Percentiles rank a stretch among this genome's conserved stretches.
phyloP scores from a whole-genome alignment of 2,329 filamentous ascomycete genomes.

The Pleurostoma richardsiae region DNA sequence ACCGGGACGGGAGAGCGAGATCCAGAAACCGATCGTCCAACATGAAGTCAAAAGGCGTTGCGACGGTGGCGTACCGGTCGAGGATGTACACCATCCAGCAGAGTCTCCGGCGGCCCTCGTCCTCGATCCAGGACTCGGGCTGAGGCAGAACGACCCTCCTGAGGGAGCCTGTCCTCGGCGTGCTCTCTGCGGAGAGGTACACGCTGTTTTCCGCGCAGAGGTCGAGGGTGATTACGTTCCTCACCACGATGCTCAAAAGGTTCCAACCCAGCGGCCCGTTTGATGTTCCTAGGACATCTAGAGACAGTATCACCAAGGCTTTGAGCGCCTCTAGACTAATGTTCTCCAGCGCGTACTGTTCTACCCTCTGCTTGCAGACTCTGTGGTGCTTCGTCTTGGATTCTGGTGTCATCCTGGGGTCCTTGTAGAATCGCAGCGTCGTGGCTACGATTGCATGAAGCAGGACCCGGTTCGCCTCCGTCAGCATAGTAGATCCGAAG shows the following conservation, averaged over 20 bases:
- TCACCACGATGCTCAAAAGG: conserved; percentile 79
- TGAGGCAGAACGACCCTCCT: conserved; percentile 81
- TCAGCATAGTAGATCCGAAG: conserved; percentile 70
- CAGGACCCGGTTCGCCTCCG: conserved; percentile 77
- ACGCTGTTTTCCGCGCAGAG: conserved; percentile 80
- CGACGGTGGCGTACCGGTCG: conserved; percentile 84
- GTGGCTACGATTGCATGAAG: conserved; percentile 87
- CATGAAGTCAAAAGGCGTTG: conserved; percentile 88
- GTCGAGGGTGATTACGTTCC: conserved; percentile 83
- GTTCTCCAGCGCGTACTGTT: conserved; percentile 84
- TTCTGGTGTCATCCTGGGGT: conserved; percentile 67
- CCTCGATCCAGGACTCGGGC: conserved; percentile 80
- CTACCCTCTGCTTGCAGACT: conserved; percentile 77
- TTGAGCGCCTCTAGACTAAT: conserved; percentile 85
- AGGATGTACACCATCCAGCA: conserved; percentile 95
- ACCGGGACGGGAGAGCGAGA: conserved; percentile 77
- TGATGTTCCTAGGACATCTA: conserved; percentile 80
- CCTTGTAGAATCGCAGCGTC: conserved; percentile 77
- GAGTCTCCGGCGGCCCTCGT: conserved; percentile 75
- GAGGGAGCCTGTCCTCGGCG: conserved; percentile 83
- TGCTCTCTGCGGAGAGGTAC: conserved; percentile 69
- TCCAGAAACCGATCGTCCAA: conserved; percentile 90
- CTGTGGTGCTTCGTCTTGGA: conserved; percentile 71
- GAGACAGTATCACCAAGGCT: conserved; percentile 77
- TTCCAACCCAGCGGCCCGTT: conserved; percentile 94